Base-by-base conservation (phyloP, 768 basidiomycete species). In the Lentinula lateritia region DNA sequence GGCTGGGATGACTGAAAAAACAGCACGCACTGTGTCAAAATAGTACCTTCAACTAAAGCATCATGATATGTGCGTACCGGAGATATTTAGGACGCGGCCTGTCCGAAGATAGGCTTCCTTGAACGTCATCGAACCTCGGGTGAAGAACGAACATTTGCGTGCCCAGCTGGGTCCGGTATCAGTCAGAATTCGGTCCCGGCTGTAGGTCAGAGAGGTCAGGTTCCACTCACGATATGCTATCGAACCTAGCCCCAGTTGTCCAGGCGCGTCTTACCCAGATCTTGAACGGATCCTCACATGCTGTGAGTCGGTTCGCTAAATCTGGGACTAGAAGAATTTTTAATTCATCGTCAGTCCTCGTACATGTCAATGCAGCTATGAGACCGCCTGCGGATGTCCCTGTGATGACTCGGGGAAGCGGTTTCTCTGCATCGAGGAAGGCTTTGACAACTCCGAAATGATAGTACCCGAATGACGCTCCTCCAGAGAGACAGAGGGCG, bases 371-470 rank as follows among this genome's bases (percentile, higher is more conserved):
- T 2, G 84, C 82, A 39, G 86, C 78, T 54, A 93, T 78, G 8
- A 98, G 82, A 8, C 91, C 95, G 4, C 96, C 96, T 1, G 96
- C 96, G 41, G 91, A 93, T 5, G 96, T 98, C 12, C 96, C 96
- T 9, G 95, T 92, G 62, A 98, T 86, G 4, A 99, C 95, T 38
- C 93, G 84, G 16, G 97, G 97, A 13, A 98, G 76, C 4, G 97
- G 76, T 13, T 23, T 43, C 16, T 85, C 83, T 9, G 89, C 87
- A 66, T 98, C 93, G 4, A 98, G 75, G 68, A 99, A 90, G 0
- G 95, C 97, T 68, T 90, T 92, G 52, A 95, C 86, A 18, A 98
- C 92, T 7, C 96, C 96, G 69, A 90, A 84, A 69, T 94, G 92
- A 71, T 94, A 98, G 71, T 96, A 97, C 8, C 94, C 95, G 70